Conservation (phyloP, 2,329 filamentous ascomycete species). For the Huntiella savannae region DNA sequence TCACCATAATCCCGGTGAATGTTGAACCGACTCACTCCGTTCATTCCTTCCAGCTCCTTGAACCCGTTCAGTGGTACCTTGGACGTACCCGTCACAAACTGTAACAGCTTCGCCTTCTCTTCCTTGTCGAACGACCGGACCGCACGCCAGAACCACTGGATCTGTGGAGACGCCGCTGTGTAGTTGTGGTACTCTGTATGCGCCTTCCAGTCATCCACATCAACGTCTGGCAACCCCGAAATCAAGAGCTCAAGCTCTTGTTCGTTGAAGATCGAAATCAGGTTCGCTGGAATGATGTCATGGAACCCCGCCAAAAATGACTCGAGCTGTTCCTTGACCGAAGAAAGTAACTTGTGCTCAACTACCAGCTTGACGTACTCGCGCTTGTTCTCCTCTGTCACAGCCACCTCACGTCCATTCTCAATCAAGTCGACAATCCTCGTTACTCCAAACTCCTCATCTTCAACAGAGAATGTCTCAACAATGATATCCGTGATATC, state of each 20-base stretch:
- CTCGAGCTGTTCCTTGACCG: slow-evolving; percentile 86
- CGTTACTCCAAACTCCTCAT: slow-evolving; percentile 82
- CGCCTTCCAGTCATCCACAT: slow-evolving; percentile 97
- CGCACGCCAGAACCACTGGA: slow-evolving; percentile 99
- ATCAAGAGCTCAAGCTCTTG: slow-evolving; percentile 94
- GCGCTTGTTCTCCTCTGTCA: slow-evolving; percentile 96
- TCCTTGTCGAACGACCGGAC: slow-evolving; percentile 97
- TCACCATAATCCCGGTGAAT: slow-evolving; percentile 95
- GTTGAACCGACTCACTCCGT: slow-evolving; percentile 93
- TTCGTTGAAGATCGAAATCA: slow-evolving; percentile 96
- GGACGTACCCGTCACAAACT: slow-evolving; percentile 95
- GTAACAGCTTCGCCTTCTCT: slow-evolving; percentile 87
- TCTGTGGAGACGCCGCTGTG: slow-evolving; percentile 78
- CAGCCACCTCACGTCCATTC: slow-evolving; percentile 75
- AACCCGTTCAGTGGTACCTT: slow-evolving; percentile 98
- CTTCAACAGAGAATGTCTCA: slow-evolving; percentile 86
- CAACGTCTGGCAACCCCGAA: slow-evolving; percentile 89
- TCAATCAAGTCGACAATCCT: slow-evolving; percentile 72
- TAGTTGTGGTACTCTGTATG: slow-evolving; percentile 99
- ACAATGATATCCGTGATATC: slow-evolving; percentile 96
- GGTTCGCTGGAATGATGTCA: slow-evolving; percentile 85
- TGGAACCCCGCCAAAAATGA: slow-evolving; percentile 91
- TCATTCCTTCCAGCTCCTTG: slow-evolving; percentile 98
- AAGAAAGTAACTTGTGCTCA: slow-evolving; percentile 78
- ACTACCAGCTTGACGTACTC: slow-evolving; percentile 91